A percentile compares a stretch with the other conserved stretches of the same genome.
These are phyloP conservation scores for Monosporozyma yasuniensis DNA, from an alignment of 805 yeast genomes.

Conservation along the genomic window DNA sequence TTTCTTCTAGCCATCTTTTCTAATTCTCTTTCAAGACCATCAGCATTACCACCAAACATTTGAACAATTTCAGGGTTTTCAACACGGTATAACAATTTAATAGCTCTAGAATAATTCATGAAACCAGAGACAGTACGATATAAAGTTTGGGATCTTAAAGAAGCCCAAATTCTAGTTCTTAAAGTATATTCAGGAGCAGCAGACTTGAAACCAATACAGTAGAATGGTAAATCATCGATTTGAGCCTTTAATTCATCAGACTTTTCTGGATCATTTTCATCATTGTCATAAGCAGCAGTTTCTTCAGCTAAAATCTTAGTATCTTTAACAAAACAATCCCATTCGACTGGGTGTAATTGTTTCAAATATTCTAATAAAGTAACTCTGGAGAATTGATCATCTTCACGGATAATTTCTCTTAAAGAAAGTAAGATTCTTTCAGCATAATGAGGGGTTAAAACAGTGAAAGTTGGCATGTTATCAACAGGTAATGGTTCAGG, in stretches of 20 bases:
- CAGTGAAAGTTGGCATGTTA: slow-evolving; percentile 99
- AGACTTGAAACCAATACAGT: slow-evolving; percentile 93
- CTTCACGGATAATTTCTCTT: slow-evolving; percentile 94
- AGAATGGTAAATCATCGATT: slow-evolving; percentile 87
- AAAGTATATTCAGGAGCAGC: slow-evolving; percentile 95
- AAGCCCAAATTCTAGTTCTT: slow-evolving; percentile 98
- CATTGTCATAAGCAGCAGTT: slow-evolving; percentile 60
- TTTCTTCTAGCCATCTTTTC: slow-evolving; percentile 84
- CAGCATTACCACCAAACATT: slow-evolving; percentile 98
- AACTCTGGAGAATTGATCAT: slow-evolving; percentile 91
- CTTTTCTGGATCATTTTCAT: slow-evolving; percentile 39
- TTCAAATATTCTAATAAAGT: slow-evolving; percentile 89
- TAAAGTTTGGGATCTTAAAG: slow-evolving; percentile 90
- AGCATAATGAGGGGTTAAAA: slow-evolving; percentile 89
- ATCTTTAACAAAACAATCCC: slow-evolving; percentile 96
- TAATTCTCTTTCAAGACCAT: slow-evolving; percentile 87
- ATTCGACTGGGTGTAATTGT: slow-evolving; percentile 91
- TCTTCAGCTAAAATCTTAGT: slow-evolving; percentile 93
- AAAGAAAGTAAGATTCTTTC: slow-evolving; percentile 90
- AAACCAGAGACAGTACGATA: slow-evolving; percentile 97
- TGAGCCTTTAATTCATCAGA: slow-evolving; percentile 70
- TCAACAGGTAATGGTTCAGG: slow-evolving; percentile 99
- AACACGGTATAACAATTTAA: slow-evolving; percentile 84
- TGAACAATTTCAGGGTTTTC: slow-evolving; percentile 94
- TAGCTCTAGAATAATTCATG: slow-evolving; percentile 97